These are phyloP conservation scores for Musa balbisiana DNA, from an alignment of 202 grass and related monocot species.

Conservation along the genomic window DNA sequence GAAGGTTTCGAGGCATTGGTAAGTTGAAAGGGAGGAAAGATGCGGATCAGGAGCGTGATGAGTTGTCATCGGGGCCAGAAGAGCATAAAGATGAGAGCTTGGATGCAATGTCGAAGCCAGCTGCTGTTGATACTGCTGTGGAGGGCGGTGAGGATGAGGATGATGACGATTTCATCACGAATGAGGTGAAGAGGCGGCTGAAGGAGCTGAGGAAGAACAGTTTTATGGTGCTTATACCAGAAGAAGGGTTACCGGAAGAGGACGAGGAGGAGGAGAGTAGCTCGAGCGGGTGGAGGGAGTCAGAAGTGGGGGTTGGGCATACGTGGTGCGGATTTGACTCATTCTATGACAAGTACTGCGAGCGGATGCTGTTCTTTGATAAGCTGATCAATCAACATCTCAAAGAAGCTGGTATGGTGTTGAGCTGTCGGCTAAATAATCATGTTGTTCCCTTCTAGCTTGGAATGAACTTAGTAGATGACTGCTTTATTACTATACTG, in stretches of 20 bases:
- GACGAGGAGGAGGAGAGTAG: constrained; percentile 45
- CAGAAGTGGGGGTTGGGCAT: constrained; percentile 32
- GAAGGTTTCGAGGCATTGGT: constrained; percentile 40
- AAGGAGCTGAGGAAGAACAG: constrained; percentile 82
- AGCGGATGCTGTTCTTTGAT: constrained; percentile 77
- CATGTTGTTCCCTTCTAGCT: too few species aligned
- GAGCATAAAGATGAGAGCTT: constrained; percentile 4
- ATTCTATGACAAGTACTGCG: constrained; percentile 69
- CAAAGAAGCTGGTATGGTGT: constrained; percentile 44
- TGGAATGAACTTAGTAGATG: too few species aligned
- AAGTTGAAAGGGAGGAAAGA: constrained; percentile 24
- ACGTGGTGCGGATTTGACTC: constrained; percentile 55
- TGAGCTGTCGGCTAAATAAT: too few species aligned
- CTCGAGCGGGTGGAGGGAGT: constrained; percentile 48
- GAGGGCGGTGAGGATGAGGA: constrained; percentile 40
- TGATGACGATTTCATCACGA: constrained; percentile 63
- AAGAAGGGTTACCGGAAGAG: constrained; percentile 51
- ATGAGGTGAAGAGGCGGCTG: constrained; percentile 83
- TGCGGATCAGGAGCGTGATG: constrained; percentile 10
- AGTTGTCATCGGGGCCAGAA: constrained; percentile 7
- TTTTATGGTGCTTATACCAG: constrained; percentile 86
- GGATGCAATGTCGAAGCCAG: constrained; percentile 3
- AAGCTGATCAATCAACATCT: constrained; percentile 45
- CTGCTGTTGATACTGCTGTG: constrained; percentile 8
- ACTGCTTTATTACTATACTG: too few species aligned